These are phyloP conservation scores for Senna siamea DNA, from an alignment of 306 rosid genomes.

Conservation along the genomic window DNA sequence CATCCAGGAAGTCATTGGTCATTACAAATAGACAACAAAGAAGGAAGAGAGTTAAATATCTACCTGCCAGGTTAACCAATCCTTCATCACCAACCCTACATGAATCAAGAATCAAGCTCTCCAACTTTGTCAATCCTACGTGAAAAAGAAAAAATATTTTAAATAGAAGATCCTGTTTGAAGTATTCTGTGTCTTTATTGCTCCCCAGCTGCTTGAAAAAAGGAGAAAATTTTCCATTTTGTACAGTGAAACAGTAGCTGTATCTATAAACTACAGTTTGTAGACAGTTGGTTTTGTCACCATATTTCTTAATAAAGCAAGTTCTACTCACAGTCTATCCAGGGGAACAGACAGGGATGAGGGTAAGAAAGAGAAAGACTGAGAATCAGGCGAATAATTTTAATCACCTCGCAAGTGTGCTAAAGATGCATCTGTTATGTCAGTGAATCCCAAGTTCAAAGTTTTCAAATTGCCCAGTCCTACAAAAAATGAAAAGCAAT, in stretches of 20 bases:
- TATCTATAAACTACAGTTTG: neutral
- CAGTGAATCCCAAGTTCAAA: slow-evolving; percentile 62
- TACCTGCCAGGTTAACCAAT: slow-evolving; percentile 77
- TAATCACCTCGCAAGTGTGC: slow-evolving; percentile 59
- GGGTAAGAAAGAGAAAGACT: slow-evolving; percentile 1
- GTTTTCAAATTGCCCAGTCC: slow-evolving; percentile 57
- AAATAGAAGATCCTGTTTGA: slow-evolving; percentile 21
- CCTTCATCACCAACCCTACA: slow-evolving; percentile 86
- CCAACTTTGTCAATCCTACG: slow-evolving; percentile 79
- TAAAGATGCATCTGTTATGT: slow-evolving; percentile 60
- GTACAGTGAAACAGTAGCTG: neutral
- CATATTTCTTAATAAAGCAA: neutral
- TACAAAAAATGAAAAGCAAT: slow-evolving; percentile 33
- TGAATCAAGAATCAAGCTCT: slow-evolving; percentile 90
- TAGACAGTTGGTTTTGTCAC: neutral
- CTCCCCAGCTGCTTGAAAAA: slow-evolving; percentile 1
- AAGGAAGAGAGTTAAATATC: slow-evolving; percentile 32
- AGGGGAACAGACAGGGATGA: neutral
- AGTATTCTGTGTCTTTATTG: slow-evolving; percentile 3
- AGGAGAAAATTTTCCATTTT: neutral
- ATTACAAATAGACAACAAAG: neutral
- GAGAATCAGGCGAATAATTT: neutral
- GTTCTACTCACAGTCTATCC: neutral
- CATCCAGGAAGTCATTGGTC: neutral
- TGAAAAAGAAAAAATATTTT: slow-evolving; percentile 24